Evolutionary conservation across 228 moss, liverwort and hornwort species (phyloP).

Genomic region (Sphagnum magellanicum): DNA sequence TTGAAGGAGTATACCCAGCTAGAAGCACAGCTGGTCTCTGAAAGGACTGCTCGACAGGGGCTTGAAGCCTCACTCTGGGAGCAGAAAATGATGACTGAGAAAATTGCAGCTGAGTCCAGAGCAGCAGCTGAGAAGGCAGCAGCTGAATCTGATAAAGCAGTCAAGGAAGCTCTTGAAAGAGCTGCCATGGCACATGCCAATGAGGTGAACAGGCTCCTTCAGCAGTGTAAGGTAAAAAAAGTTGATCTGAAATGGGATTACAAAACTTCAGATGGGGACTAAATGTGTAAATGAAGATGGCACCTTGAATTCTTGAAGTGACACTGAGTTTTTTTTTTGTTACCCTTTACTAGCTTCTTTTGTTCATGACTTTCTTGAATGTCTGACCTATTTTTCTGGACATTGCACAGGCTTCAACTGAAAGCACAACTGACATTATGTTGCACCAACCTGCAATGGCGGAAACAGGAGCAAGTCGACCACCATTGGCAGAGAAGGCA

Average conservation of each 20-base stretch:
- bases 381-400: too few relatives aligned
- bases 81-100: conserved; percentile 48
- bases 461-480: conserved; percentile 11
- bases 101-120: conserved; percentile 31
- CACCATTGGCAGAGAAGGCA: conserved; percentile 22
- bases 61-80: conserved; percentile 66
- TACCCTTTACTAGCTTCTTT: too few relatives aligned
- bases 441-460: too few relatives aligned
- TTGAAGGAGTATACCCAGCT: conserved; percentile 70
- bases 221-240: too few relatives aligned
- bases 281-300: too few relatives aligned
- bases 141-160: conserved; percentile 18
- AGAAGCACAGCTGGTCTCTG: conserved; percentile 65
- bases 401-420: too few relatives aligned
- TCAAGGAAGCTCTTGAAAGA: conserved; percentile 28
- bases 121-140: conserved; percentile 20
- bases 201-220: conserved; percentile 15
- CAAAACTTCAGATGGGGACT: too few relatives aligned
- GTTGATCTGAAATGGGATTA: too few relatives aligned
- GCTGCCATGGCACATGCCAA: conserved; percentile 26
- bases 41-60: conserved; percentile 66
- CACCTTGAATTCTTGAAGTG: too few relatives aligned
- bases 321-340: too few relatives aligned
- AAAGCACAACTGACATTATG: too few relatives aligned
- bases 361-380: too few relatives aligned